phyloP scores from a whole-genome alignment of 805 yeast species.

The Candida incommunis region DNA sequence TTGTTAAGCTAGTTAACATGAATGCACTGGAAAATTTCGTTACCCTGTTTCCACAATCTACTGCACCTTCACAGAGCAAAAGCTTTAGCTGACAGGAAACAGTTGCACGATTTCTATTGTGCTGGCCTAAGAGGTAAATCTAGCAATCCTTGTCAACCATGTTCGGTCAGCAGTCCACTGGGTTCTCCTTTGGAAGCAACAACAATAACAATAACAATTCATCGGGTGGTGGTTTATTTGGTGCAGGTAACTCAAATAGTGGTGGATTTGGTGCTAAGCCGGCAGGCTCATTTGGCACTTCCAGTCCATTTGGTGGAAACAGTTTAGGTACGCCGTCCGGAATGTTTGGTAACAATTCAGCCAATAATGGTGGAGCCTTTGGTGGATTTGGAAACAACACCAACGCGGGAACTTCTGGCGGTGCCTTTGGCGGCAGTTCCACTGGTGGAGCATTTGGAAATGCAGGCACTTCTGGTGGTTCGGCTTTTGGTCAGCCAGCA shows the following conservation, averaged over 20 bases:
- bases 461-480: slow-evolving; percentile 7
- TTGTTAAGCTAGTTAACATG: too few species aligned
- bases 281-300: background rate
- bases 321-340: slow-evolving; percentile 7
- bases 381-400: background rate
- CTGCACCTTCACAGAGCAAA: too few species aligned
- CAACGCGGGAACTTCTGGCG: slow-evolving; percentile 2
- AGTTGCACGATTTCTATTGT: too few species aligned
- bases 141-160: slow-evolving; percentile 2
- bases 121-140: too few species aligned
- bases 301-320: slow-evolving; percentile 4
- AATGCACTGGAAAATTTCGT: too few species aligned
- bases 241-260: slow-evolving; percentile 6
- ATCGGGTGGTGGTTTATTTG: slow-evolving; percentile 11
- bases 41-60: too few species aligned
- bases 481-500: slow-evolving; percentile 12
- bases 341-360: slow-evolving; percentile 3
- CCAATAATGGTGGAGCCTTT: background rate
- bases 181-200: slow-evolving; percentile 6
- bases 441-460: slow-evolving; percentile 16
- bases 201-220: slow-evolving; percentile 2
- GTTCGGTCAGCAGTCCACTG: slow-evolving; percentile 6
- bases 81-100: too few species aligned
- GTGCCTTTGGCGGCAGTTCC: slow-evolving; percentile 3
- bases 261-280: slow-evolving; percentile 4